phyloP scores from a whole-genome alignment of 2,329 filamentous ascomycete species.

The Calycina herbarum region DNA sequence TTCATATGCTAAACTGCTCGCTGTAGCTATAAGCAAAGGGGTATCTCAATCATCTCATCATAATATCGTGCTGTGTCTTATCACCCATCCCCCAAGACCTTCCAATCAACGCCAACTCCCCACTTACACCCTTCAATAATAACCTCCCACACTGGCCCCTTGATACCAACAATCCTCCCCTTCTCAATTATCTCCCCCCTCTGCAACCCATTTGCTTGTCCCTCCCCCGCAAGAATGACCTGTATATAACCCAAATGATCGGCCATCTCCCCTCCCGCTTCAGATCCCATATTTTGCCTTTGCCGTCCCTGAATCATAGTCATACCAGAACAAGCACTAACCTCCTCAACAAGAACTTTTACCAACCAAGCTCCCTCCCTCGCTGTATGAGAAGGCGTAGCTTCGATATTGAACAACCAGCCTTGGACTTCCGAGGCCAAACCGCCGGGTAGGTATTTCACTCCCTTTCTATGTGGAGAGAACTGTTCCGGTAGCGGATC shows the following conservation, averaged over 20 bases:
- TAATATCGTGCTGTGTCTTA: not conserved
- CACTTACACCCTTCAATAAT: slow-evolving; percentile 35
- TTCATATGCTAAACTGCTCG: not conserved
- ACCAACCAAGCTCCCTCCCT: slow-evolving; percentile 33
- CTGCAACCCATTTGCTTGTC: slow-evolving; percentile 28
- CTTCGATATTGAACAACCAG: slow-evolving; percentile 49
- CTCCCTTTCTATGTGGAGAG: slow-evolving; percentile 50
- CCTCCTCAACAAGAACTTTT: slow-evolving; percentile 34
- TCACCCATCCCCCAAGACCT: slow-evolving; percentile 26
- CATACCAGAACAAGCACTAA: slow-evolving; percentile 32
- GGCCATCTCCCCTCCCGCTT: slow-evolving; percentile 17
- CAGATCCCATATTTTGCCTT: slow-evolving; percentile 17
- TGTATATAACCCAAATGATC: slow-evolving; percentile 26
- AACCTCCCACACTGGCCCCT: slow-evolving; percentile 38
- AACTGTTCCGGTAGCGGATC: slow-evolving; percentile 52
- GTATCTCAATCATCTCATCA: not conserved
- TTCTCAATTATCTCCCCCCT: slow-evolving; percentile 28
- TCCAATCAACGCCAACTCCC: slow-evolving; percentile 40
- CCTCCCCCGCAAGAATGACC: slow-evolving; percentile 37
- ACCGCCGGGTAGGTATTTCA: slow-evolving; percentile 50
- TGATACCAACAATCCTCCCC: slow-evolving; percentile 35
- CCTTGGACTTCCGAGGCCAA: slow-evolving; percentile 49
- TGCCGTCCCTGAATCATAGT: slow-evolving; percentile 33
- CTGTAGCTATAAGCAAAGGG: not conserved
- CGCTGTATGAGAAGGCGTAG: slow-evolving; percentile 17